Evolutionary conservation across 1,284 basidiomycete species (phyloP), one percentile per base, ranked within the genome.

Genomic region (Pseudozyma pruni): DNA sequence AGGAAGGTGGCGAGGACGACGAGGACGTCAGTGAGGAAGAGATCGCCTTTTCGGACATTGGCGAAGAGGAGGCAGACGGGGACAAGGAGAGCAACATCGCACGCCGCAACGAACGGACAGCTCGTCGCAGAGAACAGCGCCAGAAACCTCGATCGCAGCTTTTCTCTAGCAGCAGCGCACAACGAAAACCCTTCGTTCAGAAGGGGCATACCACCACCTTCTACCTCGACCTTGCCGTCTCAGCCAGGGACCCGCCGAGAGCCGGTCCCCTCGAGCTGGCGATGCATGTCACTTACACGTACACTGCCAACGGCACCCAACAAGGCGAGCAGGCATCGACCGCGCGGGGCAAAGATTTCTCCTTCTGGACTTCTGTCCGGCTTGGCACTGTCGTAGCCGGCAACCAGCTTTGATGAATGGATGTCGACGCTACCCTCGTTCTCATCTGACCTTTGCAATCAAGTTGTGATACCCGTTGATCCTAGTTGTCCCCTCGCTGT

Each of bases 261-360:
- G 23, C 57, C 3, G 47, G 50, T n/a, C 54, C 56, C 3, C 23
- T 72, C 7, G 50, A 74, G 50, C 42, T 72, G 27, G 60, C 57
- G 19, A 58, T 78, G 47, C 68, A 71, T 11, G 75, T 78, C 33
- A 70, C 62, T 2, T 77, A 74, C 34, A 58, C 56, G 31, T 75
- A 74, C 40, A 50, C 55, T 1, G 35, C 49, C 8, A 20, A 33
- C 2, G 33, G 46, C 2, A 32, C 31, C 13, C 37, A 45, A 22
- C 22, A 40, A 19, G 29, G 35, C 13, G 48, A 49, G 2, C 40
- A 45, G 3, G 25, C 8, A 8, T 27, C 48, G 5, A 37, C 43
- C 3, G 35, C 43, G 16, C 25, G 41, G 4, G 51, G 55, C 10
- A 64, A 53, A 16, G 55, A 64, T 16, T 54, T 54, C 20, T 58